Evolutionary conservation across 2,329 filamentous ascomycete species (phyloP).

Genomic region (Aspergillus caelatus): DNA sequence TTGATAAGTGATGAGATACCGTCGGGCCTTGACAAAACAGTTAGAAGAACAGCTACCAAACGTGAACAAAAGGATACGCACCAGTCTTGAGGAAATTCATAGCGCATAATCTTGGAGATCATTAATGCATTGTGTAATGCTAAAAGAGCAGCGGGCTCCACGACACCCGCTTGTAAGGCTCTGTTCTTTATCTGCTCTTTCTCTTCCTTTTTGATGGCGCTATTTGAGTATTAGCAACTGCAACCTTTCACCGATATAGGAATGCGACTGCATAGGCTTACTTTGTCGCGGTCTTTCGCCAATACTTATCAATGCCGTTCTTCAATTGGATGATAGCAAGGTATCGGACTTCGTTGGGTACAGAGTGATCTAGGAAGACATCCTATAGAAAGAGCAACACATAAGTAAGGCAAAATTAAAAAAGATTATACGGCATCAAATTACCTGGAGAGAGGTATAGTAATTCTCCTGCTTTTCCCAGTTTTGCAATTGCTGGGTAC

Average conservation of each 20-base stretch:
- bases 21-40: conserved; percentile 43
- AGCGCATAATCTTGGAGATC: conserved; percentile 82
- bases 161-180: conserved; percentile 74
- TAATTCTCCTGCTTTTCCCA: conserved; percentile 72
- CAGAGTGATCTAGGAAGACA: conserved; percentile 76
- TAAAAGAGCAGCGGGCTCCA: conserved; percentile 73
- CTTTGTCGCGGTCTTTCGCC: conserved; percentile 78
- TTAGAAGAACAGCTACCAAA: conserved; percentile 6
- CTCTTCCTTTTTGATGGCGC: conserved; percentile 67
- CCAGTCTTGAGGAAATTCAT: conserved; percentile 91
- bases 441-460: conserved; percentile 70
- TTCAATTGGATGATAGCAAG: conserved; percentile 93
- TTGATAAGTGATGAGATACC: conserved; percentile 59
- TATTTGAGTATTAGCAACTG: conserved; percentile 33
- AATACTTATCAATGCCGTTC: conserved; percentile 94
- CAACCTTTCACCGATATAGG: neutral
- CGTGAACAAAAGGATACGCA: conserved; percentile 25
- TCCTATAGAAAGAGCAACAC: conserved; percentile 52
- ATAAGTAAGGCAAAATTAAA: neutral
- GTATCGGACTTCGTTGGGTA: conserved; percentile 79
- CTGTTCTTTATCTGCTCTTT: conserved; percentile 75
- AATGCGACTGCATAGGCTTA: conserved; percentile 38
- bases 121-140: conserved; percentile 88
- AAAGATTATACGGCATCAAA: neutral
- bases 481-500: conserved; percentile 67